Evolutionary conservation across 805 yeast species (phyloP).

Genomic region (Ogataea philodendri): DNA sequence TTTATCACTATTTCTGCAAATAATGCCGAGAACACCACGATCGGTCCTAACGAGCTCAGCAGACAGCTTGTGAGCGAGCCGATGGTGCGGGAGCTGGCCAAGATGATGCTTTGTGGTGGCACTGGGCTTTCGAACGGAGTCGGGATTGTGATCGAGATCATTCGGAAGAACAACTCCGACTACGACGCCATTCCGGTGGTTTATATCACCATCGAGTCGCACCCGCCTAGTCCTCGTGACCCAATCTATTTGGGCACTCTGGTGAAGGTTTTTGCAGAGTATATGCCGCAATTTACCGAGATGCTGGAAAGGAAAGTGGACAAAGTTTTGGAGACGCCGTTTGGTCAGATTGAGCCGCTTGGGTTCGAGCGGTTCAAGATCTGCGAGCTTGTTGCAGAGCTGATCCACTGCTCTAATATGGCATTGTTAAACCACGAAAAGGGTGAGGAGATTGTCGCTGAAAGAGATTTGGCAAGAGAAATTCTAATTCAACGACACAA

Average conservation of each 20-base stretch:
- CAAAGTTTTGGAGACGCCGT: constrained; percentile 54
- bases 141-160: constrained; percentile 89
- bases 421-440: constrained; percentile 74
- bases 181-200: constrained; percentile 87
- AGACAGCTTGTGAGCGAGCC: constrained; percentile 81
- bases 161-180: constrained; percentile 93
- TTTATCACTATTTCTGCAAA: constrained; percentile 92
- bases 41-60: constrained; percentile 94
- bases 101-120: constrained; percentile 78
- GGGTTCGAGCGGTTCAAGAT: constrained; percentile 91
- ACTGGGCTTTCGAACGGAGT: constrained; percentile 92
- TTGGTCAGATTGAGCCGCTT: constrained; percentile 66
- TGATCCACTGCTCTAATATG: constrained; percentile 97
- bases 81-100: constrained; percentile 63
- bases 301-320: constrained; percentile 46
- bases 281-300: constrained; percentile 65
- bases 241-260: constrained; percentile 89
- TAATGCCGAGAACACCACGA: constrained; percentile 83
- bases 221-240: constrained; percentile 91
- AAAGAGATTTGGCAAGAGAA: constrained; percentile 66
- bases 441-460: constrained; percentile 64
- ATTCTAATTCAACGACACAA: constrained; percentile 41
- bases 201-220: constrained; percentile 76
- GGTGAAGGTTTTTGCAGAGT: constrained; percentile 71
- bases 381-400: constrained; percentile 89